A percentile compares a stretch with the other conserved stretches of the same genome.
Conservation (phyloP, 2,329 filamentous ascomycete genomes). For the Apiospora pterosperma region DNA sequence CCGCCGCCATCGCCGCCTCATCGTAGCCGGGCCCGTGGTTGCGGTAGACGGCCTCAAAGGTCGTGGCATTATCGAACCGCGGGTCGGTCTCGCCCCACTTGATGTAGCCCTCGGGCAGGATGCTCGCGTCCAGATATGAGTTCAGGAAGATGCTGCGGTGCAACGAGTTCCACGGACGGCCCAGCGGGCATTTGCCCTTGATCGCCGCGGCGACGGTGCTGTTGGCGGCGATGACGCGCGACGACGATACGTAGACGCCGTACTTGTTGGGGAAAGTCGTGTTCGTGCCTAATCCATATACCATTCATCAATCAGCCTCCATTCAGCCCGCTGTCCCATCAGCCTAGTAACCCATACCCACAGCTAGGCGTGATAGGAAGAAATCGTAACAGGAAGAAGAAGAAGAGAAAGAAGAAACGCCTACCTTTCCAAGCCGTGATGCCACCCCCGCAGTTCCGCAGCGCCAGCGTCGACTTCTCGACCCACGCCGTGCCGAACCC, state of each 20-base stretch:
- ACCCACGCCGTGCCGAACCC: slow-evolving; percentile 65
- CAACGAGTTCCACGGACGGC: slow-evolving; percentile 59
- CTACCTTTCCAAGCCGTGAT: slow-evolving; percentile 67
- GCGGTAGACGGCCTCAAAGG: slow-evolving; percentile 54
- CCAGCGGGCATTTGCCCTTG: slow-evolving; percentile 50
- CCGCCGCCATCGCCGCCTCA: slow-evolving; percentile 36
- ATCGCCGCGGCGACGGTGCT: slow-evolving; percentile 31
- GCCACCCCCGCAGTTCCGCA: slow-evolving; percentile 62
- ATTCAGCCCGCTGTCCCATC: too few species aligned
- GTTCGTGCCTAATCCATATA: slow-evolving; percentile 41
- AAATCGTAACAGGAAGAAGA: not conserved
- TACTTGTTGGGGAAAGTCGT: slow-evolving; percentile 65
- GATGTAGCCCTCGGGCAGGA: slow-evolving; percentile 52
- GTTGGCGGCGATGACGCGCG: slow-evolving; percentile 53
- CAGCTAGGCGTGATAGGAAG: too few species aligned
- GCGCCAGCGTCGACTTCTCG: slow-evolving; percentile 46
- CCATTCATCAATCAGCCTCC: not conserved
- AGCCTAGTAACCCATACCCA: too few species aligned
- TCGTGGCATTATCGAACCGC: slow-evolving; percentile 38
- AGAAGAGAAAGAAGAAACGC: too few species aligned
- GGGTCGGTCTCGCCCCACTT: slow-evolving; percentile 40
- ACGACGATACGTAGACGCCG: slow-evolving; percentile 60
- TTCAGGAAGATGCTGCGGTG: slow-evolving; percentile 56
- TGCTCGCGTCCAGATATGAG: slow-evolving; percentile 51
- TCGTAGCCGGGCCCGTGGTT: slow-evolving; percentile 53